phyloP scores from a whole-genome alignment of 805 yeast species.

The Zygosaccharomyces gambellarensis region DNA sequence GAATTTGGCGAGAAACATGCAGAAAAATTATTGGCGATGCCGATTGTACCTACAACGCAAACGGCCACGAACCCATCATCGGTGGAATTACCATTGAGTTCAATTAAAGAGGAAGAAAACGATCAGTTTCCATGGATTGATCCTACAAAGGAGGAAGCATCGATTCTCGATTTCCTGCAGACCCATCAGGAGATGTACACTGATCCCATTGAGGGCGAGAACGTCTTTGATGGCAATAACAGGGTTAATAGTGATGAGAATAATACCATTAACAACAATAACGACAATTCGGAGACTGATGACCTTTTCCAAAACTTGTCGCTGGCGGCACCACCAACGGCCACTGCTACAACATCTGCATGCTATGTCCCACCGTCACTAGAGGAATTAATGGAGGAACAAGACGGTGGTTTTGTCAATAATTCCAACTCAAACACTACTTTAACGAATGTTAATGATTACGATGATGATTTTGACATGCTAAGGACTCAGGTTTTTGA shows the following conservation, averaged over 20 bases:
- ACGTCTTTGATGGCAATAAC: background rate
- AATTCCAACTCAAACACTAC: conserved; percentile 1
- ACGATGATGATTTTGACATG: conserved; percentile 19
- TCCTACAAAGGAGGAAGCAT: background rate
- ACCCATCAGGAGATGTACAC: background rate
- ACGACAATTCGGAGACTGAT: conserved; percentile 6
- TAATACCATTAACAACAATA: background rate
- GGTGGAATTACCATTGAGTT: conserved; percentile 7
- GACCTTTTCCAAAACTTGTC: conserved; percentile 7
- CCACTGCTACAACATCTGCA: conserved; percentile 5
- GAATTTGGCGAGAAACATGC: conserved; percentile 21
- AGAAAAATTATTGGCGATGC: conserved; percentile 3
- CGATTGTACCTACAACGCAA: background rate
- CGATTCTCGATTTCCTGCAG: conserved; percentile 1
- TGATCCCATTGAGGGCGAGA: background rate
- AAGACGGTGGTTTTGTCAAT: conserved; percentile 15
- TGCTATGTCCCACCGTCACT: conserved; percentile 30
- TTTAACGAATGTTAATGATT: conserved; percentile 10
- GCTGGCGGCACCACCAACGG: conserved; percentile 4
- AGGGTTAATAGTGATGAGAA: background rate
- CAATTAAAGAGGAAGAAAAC: conserved; percentile 15
- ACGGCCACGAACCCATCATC: background rate
- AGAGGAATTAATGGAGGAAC: conserved; percentile 34
- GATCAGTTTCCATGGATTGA: conserved; percentile 1
- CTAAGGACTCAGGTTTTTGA: conserved; percentile 16